Percentiles rank a stretch among this genome's conserved stretches.
These are phyloP conservation scores for Parastagonospora nodorum DNA, from an alignment of 2,329 filamentous ascomycete species.

Conservation along the genomic window DNA sequence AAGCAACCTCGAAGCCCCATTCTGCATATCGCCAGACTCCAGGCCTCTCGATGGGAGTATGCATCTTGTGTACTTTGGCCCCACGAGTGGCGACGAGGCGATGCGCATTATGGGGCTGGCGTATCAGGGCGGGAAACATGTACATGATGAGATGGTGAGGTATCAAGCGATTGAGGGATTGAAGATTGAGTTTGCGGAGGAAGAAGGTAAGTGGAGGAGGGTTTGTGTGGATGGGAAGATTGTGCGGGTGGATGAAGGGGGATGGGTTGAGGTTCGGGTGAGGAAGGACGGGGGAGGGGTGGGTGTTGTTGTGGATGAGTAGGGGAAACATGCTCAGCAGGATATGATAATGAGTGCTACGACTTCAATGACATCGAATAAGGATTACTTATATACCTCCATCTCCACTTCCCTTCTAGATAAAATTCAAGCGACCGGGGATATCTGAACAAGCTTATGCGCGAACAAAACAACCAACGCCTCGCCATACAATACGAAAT, in stretches of 20 bases:
- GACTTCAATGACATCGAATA: too few relatives aligned
- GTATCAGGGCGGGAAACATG: constrained; percentile 63
- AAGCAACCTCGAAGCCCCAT: constrained; percentile 79
- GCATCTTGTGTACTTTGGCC: constrained; percentile 75
- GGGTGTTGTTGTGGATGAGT: constrained; percentile 35
- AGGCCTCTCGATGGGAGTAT: constrained; percentile 72
- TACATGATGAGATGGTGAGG: constrained; percentile 60
- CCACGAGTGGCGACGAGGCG: constrained; percentile 65
- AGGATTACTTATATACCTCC: too few relatives aligned
- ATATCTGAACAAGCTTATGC: neutral
- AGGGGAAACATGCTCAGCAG: too few relatives aligned
- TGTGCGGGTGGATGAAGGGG: constrained; percentile 71
- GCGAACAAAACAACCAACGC: too few relatives aligned
- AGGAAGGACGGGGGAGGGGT: constrained; percentile 49
- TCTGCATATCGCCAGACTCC: constrained; percentile 78
- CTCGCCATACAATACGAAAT: too few relatives aligned
- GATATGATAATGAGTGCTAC: neutral
- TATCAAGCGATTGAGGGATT: constrained; percentile 75
- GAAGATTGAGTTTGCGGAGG: constrained; percentile 68
- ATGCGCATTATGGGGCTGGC: constrained; percentile 77
- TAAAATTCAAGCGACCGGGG: too few relatives aligned
- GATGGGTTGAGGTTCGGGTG: constrained; percentile 70
- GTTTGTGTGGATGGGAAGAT: constrained; percentile 94
- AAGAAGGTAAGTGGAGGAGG: constrained; percentile 76
- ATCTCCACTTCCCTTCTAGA: too few relatives aligned